Percentiles rank a stretch among this genome's conserved stretches.
phyloP scores from a whole-genome alignment of 164 flowering plant species.

The Stephania yunnanensis region DNA sequence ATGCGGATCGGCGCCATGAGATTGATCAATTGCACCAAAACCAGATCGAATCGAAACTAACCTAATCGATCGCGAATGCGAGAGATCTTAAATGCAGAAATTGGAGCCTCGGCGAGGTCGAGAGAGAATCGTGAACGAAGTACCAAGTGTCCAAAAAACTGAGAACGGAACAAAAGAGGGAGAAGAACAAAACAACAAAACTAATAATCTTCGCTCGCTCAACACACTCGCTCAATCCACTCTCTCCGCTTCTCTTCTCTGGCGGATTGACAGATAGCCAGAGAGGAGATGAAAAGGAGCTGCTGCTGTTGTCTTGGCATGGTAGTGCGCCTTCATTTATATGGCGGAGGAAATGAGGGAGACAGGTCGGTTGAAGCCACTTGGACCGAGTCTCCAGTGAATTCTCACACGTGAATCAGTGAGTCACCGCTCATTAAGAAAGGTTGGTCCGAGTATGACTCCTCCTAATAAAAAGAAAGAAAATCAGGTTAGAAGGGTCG shows the following conservation, averaged over 20 bases:
- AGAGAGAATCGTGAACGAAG: not conserved
- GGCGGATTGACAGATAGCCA: not conserved
- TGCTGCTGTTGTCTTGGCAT: not conserved
- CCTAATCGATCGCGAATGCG: not conserved
- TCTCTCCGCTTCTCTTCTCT: not conserved
- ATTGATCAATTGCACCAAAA: not conserved
- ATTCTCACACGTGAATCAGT: not conserved
- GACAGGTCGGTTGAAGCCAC: not conserved
- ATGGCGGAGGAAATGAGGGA: not conserved
- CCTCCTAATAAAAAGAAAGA: too few relatives aligned
- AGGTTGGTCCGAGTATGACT: too few relatives aligned
- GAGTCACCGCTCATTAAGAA: not conserved
- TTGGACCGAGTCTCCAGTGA: not conserved
- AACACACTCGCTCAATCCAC: not conserved
- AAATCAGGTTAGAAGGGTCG: too few relatives aligned
- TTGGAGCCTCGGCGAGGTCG: constrained; percentile 1
- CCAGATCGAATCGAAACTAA: not conserved
- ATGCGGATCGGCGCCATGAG: constrained; percentile 39
- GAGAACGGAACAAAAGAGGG: constrained; percentile 5
- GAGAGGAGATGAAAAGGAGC: not conserved
- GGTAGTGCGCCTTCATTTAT: not conserved
- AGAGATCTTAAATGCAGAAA: not conserved
- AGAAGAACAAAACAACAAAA: not conserved
- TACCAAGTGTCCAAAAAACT: constrained; percentile 1
- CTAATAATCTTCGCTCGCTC: not conserved